These are phyloP conservation scores for Globisporangium yorkense DNA, from an alignment of 352 stramenopile genomes.

Conservation along the genomic window DNA sequence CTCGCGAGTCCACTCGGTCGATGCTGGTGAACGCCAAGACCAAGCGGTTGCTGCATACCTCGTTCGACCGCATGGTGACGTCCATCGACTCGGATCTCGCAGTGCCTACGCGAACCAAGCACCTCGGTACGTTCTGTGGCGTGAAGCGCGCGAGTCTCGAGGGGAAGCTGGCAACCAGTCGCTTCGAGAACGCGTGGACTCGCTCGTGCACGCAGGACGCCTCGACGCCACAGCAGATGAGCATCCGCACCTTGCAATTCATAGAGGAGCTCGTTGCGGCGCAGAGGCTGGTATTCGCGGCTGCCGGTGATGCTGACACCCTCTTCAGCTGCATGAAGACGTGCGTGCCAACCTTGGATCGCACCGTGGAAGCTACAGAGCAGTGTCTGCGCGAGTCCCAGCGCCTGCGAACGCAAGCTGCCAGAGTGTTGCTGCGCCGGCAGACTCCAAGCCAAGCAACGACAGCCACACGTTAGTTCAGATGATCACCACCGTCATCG, in stretches of 20 bases:
- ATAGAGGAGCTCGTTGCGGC: constrained; percentile 4
- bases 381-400: constrained; percentile 3
- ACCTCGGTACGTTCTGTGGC: constrained; percentile 20
- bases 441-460: neutral
- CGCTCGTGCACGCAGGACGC: neutral
- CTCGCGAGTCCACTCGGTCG: neutral
- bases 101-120: neutral
- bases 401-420: neutral
- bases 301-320: neutral
- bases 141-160: constrained; percentile 21
- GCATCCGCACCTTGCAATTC: constrained; percentile 7
- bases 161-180: constrained; percentile 20
- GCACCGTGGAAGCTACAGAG: constrained; percentile 1
- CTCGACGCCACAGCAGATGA: constrained; percentile 3
- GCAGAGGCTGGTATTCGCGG: constrained; percentile 4
- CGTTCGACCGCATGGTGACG: constrained; percentile 2
- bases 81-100: neutral
- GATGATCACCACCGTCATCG: neutral
- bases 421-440: neutral
- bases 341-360: neutral
- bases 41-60: constrained; percentile 12
- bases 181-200: constrained; percentile 3
- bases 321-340: constrained; percentile 9
- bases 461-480: neutral
- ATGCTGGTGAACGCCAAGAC: constrained; percentile 18